These are phyloP conservation scores for Beauveria medogensis DNA, from an alignment of 2,329 filamentous ascomycete genomes.

Conservation along the genomic window DNA sequence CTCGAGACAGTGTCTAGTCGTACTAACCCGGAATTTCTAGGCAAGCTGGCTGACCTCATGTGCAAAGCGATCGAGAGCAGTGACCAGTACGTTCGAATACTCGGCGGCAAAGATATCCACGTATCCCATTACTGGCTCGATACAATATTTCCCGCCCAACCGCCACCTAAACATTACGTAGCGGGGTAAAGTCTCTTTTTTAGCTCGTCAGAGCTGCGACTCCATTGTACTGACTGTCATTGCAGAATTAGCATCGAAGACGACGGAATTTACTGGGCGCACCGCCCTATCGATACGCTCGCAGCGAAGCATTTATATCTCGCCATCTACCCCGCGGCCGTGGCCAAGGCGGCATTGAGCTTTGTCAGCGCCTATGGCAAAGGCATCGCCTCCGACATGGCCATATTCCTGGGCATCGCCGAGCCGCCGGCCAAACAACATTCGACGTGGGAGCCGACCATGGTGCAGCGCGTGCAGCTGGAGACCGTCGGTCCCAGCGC, in stretches of 20 bases:
- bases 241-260: slow-evolving; percentile 41
- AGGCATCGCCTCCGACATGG: slow-evolving; percentile 36
- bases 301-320: slow-evolving; percentile 37
- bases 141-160: slow-evolving; percentile 48
- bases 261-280: slow-evolving; percentile 39
- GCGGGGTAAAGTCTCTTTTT: slow-evolving; percentile 43
- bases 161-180: slow-evolving; percentile 52
- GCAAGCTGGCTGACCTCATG: slow-evolving; percentile 31
- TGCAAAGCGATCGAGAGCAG: slow-evolving; percentile 32
- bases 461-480: slow-evolving; percentile 21
- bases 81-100: slow-evolving; percentile 30
- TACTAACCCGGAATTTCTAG: slow-evolving; percentile 12
- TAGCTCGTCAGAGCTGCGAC: neutral
- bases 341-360: slow-evolving; percentile 43
- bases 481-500: neutral
- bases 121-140: slow-evolving; percentile 51
- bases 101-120: slow-evolving; percentile 39
- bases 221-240: neutral
- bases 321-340: slow-evolving; percentile 45
- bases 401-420: slow-evolving; percentile 38
- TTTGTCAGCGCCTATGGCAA: slow-evolving; percentile 41
- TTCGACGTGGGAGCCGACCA: slow-evolving; percentile 24
- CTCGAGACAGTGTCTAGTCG: neutral
- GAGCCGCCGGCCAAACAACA: slow-evolving; percentile 16
- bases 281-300: slow-evolving; percentile 39